These are phyloP conservation scores for Hordeum vulgare DNA, from an alignment of 176 grass and related monocot species.

Conservation along the genomic window MorexV3_pseudomolecules_assembly NC_058524.1:598960980-598961479, in stretches of 20 bases:
- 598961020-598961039: background rate
- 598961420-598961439: background rate
- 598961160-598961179: slow-evolving; percentile 60
- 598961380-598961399: background rate
- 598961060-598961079: slow-evolving; percentile 79
- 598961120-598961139: slow-evolving; percentile 89
- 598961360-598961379: background rate
- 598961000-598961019: background rate
- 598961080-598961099: slow-evolving; percentile 70
- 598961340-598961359: background rate
- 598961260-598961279: background rate
- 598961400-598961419: background rate
- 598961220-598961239: background rate
- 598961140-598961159: slow-evolving; percentile 70
- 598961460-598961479: background rate
- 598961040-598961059: slow-evolving; percentile 85
- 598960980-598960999: background rate
- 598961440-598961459: background rate
- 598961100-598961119: slow-evolving; percentile 79
- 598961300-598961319: background rate
- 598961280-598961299: background rate
- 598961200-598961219: slow-evolving; percentile 3
- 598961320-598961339: too few species aligned
- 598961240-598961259: background rate
- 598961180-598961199: slow-evolving; percentile 61